Conservation (phyloP, 2,329 filamentous ascomycete species). For the Fusarium citri region DNA sequence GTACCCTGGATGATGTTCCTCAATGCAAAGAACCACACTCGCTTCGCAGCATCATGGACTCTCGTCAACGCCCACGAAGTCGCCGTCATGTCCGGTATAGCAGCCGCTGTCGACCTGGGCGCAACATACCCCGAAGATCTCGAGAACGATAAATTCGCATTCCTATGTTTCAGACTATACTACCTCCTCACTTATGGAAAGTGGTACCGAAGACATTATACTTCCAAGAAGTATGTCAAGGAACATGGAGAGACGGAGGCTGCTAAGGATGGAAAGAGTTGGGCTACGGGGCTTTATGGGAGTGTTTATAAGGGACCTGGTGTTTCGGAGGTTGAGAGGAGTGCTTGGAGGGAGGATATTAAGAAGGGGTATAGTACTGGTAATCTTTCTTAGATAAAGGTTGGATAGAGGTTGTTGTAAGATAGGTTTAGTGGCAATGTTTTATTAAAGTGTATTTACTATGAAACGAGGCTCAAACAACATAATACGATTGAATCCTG, state of each 20-base stretch:
- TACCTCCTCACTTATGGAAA: conserved; percentile 70
- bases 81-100: conserved; percentile 27
- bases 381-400: conserved; percentile 44
- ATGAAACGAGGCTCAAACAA: neutral
- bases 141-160: conserved; percentile 70
- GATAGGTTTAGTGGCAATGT: neutral
- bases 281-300: conserved; percentile 69
- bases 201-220: conserved; percentile 64
- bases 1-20: conserved; percentile 34
- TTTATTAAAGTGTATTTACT: neutral
- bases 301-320: conserved; percentile 70
- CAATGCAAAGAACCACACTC: conserved; percentile 31
- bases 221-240: conserved; percentile 29
- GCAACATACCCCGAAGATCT: conserved; percentile 56
- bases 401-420: neutral
- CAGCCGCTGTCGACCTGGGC: conserved; percentile 25
- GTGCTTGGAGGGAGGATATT: conserved; percentile 60
- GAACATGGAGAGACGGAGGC: conserved; percentile 53
- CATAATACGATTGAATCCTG: neutral
- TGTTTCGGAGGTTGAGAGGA: conserved; percentile 62
- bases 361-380: conserved; percentile 51
- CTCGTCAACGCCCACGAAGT: conserved; percentile 24
- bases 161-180: conserved; percentile 70
- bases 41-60: conserved; percentile 26
- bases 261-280: conserved; percentile 59